These are phyloP conservation scores for Fragilariopsis cylindrus DNA, from an alignment of 108 stramenopile genomes.

Conservation along the genomic window DNA sequence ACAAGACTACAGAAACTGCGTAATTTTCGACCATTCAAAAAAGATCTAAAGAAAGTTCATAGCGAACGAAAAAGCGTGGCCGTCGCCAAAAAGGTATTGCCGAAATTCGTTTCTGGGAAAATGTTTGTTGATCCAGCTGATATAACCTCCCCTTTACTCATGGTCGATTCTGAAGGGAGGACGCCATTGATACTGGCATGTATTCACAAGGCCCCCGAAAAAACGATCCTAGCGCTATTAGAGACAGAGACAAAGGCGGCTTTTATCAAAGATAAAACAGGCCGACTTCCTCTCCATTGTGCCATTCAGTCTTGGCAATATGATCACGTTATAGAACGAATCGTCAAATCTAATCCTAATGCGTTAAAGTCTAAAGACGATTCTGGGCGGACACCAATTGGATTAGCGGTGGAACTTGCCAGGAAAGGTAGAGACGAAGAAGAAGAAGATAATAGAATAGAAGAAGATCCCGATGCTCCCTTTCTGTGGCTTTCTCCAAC, in stretches of 20 bases:
- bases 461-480: conserved; percentile 16
- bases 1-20: neutral
- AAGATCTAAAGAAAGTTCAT: neutral
- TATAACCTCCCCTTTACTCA: conserved; percentile 19
- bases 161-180: conserved; percentile 19
- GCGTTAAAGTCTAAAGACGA: conserved; percentile 27
- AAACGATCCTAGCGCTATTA: conserved; percentile 11
- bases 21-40: neutral
- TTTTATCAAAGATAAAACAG: conserved; percentile 7
- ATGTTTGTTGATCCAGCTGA: conserved; percentile 15
- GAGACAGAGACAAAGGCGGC: conserved; percentile 22
- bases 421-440: conserved; percentile 2
- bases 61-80: neutral
- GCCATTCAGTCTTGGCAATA: conserved; percentile 24
- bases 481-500: conserved; percentile 30
- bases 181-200: conserved; percentile 32
- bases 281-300: conserved; percentile 29
- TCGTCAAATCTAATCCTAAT: conserved; percentile 32
- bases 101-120: neutral
- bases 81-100: conserved; percentile 6
- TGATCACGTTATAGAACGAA: conserved; percentile 22
- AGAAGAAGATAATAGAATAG: neutral
- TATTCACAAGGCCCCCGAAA: conserved; percentile 23
- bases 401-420: conserved; percentile 27
- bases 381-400: conserved; percentile 23